phyloP scores from a whole-genome alignment of 1,284 basidiomycete species.

The Cronartium quercuum region DNA sequence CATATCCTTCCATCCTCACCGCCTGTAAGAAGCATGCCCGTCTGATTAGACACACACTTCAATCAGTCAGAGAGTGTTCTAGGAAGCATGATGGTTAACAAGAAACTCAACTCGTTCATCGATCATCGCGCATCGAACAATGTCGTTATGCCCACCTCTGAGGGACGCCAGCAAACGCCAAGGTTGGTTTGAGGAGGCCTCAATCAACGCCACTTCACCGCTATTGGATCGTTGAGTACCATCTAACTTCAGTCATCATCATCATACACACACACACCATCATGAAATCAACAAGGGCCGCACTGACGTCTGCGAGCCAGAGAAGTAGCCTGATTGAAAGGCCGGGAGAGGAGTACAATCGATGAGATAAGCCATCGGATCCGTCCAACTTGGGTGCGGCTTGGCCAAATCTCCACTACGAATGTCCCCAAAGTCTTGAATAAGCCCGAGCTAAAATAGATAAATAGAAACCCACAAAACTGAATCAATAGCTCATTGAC shows the following conservation, averaged over 20 bases:
- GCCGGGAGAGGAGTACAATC: constrained; percentile 1
- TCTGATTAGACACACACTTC: neutral
- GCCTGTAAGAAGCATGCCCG: constrained; percentile 8
- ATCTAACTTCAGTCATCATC: too few species aligned
- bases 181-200: neutral
- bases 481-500: too few species aligned
- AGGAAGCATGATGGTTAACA: neutral
- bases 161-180: constrained; percentile 13
- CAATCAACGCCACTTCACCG: constrained; percentile 10
- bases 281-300: neutral
- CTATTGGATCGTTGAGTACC: neutral
- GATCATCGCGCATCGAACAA: constrained; percentile 19
- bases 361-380: constrained; percentile 16
- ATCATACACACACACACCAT: too few species aligned
- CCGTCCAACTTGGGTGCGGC: constrained; percentile 6
- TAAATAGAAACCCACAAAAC: neutral
- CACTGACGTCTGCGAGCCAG: constrained; percentile 16
- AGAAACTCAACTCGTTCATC: neutral
- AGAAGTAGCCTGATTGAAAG: constrained; percentile 11
- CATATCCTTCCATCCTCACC: constrained; percentile 33
- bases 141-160: constrained; percentile 15
- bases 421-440: constrained; percentile 26
- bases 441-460: neutral
- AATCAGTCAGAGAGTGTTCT: neutral
- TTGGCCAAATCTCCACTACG: neutral